These are phyloP conservation scores for Candida rishiriensis DNA, from an alignment of 805 yeast species.

Conservation along the genomic window DNA sequence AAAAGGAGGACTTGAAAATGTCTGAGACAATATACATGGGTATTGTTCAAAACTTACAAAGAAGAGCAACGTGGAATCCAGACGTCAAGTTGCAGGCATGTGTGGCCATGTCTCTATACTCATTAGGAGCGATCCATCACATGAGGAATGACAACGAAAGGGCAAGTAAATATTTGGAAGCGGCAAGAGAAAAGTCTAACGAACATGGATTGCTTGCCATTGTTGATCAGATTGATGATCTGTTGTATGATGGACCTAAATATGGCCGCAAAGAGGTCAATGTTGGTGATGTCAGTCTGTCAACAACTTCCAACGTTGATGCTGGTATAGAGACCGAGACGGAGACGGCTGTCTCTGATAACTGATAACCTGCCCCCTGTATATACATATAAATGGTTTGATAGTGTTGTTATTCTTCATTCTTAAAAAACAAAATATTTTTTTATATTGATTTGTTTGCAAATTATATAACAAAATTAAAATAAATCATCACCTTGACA, in stretches of 20 bases:
- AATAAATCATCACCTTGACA: constrained; percentile 1
- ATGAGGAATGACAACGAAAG: constrained; percentile 51
- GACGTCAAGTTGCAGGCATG: constrained; percentile 9
- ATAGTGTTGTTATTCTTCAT: no score
- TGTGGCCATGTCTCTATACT: constrained; percentile 75
- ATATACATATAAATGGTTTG: no score
- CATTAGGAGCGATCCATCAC: constrained; percentile 75
- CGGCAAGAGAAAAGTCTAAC: constrained; percentile 66
- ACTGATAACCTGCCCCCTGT: background rate
- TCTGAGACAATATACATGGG: constrained; percentile 20
- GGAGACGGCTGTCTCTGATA: background rate
- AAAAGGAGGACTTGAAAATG: constrained; percentile 7
- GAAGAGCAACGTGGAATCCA: constrained; percentile 2
- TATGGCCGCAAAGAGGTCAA: background rate
- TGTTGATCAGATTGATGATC: constrained; percentile 60
- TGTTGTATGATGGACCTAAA: constrained; percentile 35
- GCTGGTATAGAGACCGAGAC: background rate
- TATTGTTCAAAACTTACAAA: constrained; percentile 7
- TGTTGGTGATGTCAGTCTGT: no score
- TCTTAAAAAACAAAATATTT: constrained; percentile 1
- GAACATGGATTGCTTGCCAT: constrained; percentile 63
- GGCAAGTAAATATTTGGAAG: constrained; percentile 60
- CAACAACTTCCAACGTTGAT: background rate
- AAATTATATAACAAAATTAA: constrained; percentile 11
- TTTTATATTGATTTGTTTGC: constrained; percentile 11